Percentiles rank a stretch among this genome's conserved stretches.
These are phyloP conservation scores for Chalaropsis thielavioides DNA, from an alignment of 2,329 filamentous ascomycete species.

Conservation along the genomic window DNA sequence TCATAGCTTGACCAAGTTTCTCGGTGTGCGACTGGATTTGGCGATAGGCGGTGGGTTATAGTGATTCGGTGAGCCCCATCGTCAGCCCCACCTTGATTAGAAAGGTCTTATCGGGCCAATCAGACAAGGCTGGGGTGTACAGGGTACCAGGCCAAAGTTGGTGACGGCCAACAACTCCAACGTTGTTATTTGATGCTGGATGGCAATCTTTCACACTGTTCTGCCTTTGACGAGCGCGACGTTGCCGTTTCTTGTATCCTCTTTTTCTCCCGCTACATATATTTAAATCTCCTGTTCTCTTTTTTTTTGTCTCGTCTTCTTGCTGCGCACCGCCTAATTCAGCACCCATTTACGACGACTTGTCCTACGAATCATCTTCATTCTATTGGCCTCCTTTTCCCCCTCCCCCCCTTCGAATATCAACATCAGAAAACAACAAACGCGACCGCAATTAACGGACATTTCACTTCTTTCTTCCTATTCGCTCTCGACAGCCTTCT, in stretches of 20 bases:
- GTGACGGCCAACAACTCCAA: neutral
- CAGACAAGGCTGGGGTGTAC: neutral
- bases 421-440: neutral
- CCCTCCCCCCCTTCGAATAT: neutral
- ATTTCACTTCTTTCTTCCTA: neutral
- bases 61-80: neutral
- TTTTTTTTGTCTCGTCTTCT: neutral
- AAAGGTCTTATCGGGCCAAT: neutral
- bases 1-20: neutral
- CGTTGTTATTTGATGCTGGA: neutral
- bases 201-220: neutral
- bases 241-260: neutral
- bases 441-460: neutral
- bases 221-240: neutral
- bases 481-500: neutral
- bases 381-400: neutral
- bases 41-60: neutral
- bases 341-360: neutral
- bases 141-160: neutral
- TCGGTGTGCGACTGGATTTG: neutral
- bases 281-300: neutral
- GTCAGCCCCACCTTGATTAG: neutral
- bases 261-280: neutral
- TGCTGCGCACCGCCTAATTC: neutral
- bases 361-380: neutral